A percentile compares a stretch with the other conserved stretches of the same genome.
Conservation (phyloP, 148 eudicot genomes). For the Chenopodium quinoa region DNA sequence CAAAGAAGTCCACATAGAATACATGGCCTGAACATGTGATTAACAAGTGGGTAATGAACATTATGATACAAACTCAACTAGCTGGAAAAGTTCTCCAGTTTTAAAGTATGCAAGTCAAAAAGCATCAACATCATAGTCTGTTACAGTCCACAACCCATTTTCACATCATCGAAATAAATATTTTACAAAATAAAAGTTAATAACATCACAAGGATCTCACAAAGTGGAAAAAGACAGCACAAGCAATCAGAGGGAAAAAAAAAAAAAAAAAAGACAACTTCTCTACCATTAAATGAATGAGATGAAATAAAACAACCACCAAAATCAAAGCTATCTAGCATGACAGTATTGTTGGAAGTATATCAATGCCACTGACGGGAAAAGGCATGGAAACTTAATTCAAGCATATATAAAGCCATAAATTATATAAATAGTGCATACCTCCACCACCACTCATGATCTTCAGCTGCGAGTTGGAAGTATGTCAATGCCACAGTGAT, state of each 20-base stretch:
- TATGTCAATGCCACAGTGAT: slow-evolving; percentile 40
- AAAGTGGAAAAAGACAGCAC: background rate
- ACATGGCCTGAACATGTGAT: background rate
- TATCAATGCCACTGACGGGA: background rate
- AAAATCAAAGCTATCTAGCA: background rate
- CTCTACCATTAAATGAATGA: background rate
- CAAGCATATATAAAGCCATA: background rate
- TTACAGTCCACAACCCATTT: background rate
- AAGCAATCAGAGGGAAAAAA: background rate
- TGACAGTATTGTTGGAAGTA: background rate
- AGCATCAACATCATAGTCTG: background rate
- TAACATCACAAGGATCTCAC: background rate
- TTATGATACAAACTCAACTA: background rate
- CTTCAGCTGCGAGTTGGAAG: slow-evolving; percentile 41
- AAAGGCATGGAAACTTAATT: background rate
- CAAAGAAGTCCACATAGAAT: background rate
- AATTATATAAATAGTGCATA: slow-evolving; percentile 8
- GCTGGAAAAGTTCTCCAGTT: background rate
- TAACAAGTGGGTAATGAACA: background rate
- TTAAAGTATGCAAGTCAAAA: background rate
- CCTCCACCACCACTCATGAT: slow-evolving; percentile 47
- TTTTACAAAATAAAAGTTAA: background rate
- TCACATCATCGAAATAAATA: background rate
- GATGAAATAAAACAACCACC: background rate
- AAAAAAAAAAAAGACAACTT: no score